These are phyloP conservation scores for Scutellaria barbata DNA, from an alignment of 257 asterid genomes.

Conservation along the genomic window DNA sequence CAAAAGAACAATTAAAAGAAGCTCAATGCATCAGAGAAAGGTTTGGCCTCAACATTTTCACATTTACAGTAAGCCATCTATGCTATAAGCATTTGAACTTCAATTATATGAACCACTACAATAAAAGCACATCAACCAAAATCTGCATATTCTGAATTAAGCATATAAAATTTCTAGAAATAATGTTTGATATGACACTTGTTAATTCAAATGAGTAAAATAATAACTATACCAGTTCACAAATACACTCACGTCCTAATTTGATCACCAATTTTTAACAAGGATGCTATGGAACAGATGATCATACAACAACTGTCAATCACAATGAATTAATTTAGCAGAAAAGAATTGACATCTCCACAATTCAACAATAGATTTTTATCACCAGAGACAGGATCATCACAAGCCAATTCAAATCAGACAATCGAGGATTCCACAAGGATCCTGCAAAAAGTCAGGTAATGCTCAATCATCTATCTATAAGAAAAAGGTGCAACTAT, in stretches of 20 bases:
- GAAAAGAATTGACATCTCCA: slow-evolving; percentile 24
- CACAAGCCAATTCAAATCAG: background rate
- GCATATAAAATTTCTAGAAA: background rate
- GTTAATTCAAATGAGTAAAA: slow-evolving; percentile 11
- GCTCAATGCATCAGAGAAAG: too few species aligned
- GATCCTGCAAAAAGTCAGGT: slow-evolving; percentile 18
- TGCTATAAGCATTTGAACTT: background rate
- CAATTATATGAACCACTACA: background rate
- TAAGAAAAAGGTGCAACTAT: background rate
- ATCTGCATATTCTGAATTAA: background rate
- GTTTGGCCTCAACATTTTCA: too few species aligned
- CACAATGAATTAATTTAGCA: slow-evolving; percentile 18
- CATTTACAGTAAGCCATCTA: too few species aligned
- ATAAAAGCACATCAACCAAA: too few species aligned
- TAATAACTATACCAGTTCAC: background rate
- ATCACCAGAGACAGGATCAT: slow-evolving; percentile 17
- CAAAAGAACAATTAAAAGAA: too few species aligned
- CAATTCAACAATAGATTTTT: slow-evolving; percentile 2
- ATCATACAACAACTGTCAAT: background rate
- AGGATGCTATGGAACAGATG: background rate
- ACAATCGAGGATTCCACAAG: background rate
- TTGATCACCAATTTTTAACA: slow-evolving; percentile 19
- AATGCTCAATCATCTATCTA: slow-evolving; percentile 6
- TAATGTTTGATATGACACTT: slow-evolving; percentile 11
- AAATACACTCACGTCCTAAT: slow-evolving; percentile 21